These are phyloP conservation scores for Cystofilobasidium capitatum DNA, from an alignment of 768 basidiomycete genomes.

Conservation along the genomic window DNA sequence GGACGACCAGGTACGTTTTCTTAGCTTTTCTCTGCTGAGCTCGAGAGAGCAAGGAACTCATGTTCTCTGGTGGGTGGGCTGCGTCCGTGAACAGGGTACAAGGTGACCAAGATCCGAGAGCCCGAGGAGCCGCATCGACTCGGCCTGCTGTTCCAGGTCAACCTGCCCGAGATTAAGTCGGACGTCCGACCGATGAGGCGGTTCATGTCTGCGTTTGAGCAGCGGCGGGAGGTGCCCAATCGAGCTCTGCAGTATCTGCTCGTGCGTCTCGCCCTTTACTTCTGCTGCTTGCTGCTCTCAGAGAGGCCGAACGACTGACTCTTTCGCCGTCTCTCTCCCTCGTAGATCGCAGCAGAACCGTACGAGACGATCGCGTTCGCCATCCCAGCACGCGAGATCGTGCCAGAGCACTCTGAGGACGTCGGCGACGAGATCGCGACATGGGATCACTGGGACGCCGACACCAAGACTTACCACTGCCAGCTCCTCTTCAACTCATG, in stretches of 20 bases:
- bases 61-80: constrained; percentile 25
- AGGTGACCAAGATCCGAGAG: constrained; percentile 86
- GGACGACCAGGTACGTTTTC: constrained; percentile 70
- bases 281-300: not conserved
- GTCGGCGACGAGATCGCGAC: constrained; percentile 42
- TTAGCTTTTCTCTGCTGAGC: not conserved
- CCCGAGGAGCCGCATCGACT: constrained; percentile 63
- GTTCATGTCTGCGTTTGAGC: constrained; percentile 99
- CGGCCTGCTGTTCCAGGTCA: constrained; percentile 92
- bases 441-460: constrained; percentile 99
- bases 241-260: constrained; percentile 96
- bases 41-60: not conserved
- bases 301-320: not conserved
- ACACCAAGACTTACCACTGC: constrained; percentile 70
- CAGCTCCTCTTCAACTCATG: constrained; percentile 26
- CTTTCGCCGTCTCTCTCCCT: constrained; percentile 5
- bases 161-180: constrained; percentile 78
- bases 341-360: constrained; percentile 92
- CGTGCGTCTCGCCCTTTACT: constrained; percentile 47
- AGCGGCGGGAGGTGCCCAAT: constrained; percentile 89
- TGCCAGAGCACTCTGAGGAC: constrained; percentile 49
- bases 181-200: constrained; percentile 74
- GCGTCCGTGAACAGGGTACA: constrained; percentile 45
- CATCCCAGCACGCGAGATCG: constrained; percentile 88
- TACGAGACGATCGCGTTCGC: constrained; percentile 99